Evolutionary conservation across 2,329 filamentous ascomycete genomes (phyloP).

Genomic region (Diaporthe destruens): DNA sequence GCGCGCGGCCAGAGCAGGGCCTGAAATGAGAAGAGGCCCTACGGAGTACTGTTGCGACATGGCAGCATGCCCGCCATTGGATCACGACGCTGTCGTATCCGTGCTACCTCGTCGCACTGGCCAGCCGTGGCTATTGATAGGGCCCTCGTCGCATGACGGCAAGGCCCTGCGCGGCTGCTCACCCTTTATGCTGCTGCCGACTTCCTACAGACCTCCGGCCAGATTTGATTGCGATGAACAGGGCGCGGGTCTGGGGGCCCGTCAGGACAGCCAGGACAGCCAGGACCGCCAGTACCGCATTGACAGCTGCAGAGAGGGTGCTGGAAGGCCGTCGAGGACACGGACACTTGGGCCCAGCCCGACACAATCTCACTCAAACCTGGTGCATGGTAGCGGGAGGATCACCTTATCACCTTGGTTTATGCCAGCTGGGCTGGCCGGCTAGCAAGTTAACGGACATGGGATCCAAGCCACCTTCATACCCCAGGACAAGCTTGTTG

Average conservation of each 20-base stretch:
- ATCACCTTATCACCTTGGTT: constrained; percentile 1
- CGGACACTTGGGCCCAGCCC: constrained; percentile 22
- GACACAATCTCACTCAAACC: constrained; percentile 24
- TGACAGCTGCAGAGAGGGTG: constrained; percentile 14
- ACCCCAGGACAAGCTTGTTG: too few species aligned
- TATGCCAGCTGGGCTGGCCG: too few species aligned
- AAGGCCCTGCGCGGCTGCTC: neutral
- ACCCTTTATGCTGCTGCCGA: constrained; percentile 4
- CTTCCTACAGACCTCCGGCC: neutral
- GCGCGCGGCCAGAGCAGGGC: constrained; percentile 18
- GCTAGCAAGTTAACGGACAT: constrained; percentile 8
- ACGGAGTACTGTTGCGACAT: too few species aligned
- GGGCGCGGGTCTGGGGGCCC: neutral
- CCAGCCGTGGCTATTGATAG: constrained; percentile 28
- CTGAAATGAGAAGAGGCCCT: constrained; percentile 31
- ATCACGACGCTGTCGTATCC: constrained; percentile 31
- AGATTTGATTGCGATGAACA: constrained; percentile 35
- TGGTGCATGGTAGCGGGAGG: constrained; percentile 26
- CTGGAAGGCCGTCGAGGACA: constrained; percentile 26
- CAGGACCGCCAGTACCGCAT: neutral
- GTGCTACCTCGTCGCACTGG: constrained; percentile 27
- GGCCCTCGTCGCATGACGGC: constrained; percentile 8
- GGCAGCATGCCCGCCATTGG: constrained; percentile 24
- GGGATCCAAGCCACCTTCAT: constrained; percentile 4
- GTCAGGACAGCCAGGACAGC: neutral